Percentiles rank a stretch among this genome's conserved stretches.
These are phyloP conservation scores for Endotrypanum monterogeii DNA, from an alignment of 208 protist species.

Conservation along the genomic window DNA sequence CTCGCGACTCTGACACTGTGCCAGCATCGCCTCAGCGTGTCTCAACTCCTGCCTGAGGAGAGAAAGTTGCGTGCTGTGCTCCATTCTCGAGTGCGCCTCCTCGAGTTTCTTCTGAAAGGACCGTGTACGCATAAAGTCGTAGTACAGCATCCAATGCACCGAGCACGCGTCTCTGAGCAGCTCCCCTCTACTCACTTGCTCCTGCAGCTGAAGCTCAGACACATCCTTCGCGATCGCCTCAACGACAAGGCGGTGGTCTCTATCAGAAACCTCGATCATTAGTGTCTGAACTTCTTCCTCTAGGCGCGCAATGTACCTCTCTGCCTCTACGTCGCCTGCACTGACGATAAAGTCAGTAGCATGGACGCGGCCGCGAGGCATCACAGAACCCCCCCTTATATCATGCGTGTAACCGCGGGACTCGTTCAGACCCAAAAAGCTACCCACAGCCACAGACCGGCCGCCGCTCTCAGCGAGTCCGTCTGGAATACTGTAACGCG, in stretches of 20 bases:
- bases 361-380: neutral
- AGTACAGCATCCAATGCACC: constrained; percentile 7
- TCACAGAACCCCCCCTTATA: neutral
- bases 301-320: constrained; percentile 34
- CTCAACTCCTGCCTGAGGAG: constrained; percentile 27
- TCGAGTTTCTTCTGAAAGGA: constrained; percentile 4
- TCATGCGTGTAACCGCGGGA: neutral
- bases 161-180: constrained; percentile 5
- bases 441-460: neutral
- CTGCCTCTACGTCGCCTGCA: constrained; percentile 14
- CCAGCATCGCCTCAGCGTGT: constrained; percentile 20
- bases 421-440: neutral
- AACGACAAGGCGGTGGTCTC: neutral
- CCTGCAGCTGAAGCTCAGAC: constrained; percentile 21
- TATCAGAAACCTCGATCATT: constrained; percentile 22
- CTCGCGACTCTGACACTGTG: neutral
- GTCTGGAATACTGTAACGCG: neutral
- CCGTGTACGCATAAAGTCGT: constrained; percentile 10
- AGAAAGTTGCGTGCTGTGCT: constrained; percentile 25
- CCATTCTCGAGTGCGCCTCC: constrained; percentile 17
- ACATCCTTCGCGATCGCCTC: constrained; percentile 6
- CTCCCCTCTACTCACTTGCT: constrained; percentile 3
- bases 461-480: neutral
- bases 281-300: constrained; percentile 41
- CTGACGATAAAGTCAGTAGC: neutral